Evolutionary conservation across 768 basidiomycete species (phyloP), one percentile per base, ranked within the genome.

Genomic region (Pilatotrama ljubarskyi): DNA sequence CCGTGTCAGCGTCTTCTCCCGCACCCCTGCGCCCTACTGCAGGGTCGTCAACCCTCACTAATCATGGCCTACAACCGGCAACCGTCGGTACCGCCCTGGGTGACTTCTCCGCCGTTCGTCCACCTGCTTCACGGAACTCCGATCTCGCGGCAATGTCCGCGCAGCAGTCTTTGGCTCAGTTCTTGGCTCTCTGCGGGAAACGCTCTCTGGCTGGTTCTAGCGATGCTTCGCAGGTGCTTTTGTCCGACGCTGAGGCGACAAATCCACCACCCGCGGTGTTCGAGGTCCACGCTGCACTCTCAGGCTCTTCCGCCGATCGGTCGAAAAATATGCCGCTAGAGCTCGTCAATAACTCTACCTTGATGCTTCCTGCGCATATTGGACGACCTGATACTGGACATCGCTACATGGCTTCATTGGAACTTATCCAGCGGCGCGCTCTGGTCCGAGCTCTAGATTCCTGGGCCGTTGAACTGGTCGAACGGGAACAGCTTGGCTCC

Each of bases 361-460:
- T 68, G 18, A 50, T 35, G 2, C 48, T 66, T 1, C 61, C 63
- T 18, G 48, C 49, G 5, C 68, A 68, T 38, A 69, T 82, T 41
- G 79, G 81, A 13, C 59, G 64, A 35, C 77, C 80, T n/a, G 51
- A 59, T 13, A 69, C 67, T 18, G 44, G 68, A 17, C 89, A 91
- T 69, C 80, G 78, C 25, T 93, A 92, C 67, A 76, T 93, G 73
- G 83, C 83, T 15, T 91, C 88, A 26, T 69, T 91, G 61, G 77
- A 84, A 26, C 63, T 91, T 18, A 76, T 92, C 7, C 91, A 91
- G 69, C 87, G 85, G 63, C 86, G 82, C 51, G 78, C 76, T 18
- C 74, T 93, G 2, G 78, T 87, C 40, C 80, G 78, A 3, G 71
- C 76, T 11, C 77, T 93, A 24, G 73, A 75, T 17, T 76, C 78